Evolutionary conservation across 2,329 filamentous ascomycete species (phyloP).

Genomic region (Exophiala viscosa): DNA sequence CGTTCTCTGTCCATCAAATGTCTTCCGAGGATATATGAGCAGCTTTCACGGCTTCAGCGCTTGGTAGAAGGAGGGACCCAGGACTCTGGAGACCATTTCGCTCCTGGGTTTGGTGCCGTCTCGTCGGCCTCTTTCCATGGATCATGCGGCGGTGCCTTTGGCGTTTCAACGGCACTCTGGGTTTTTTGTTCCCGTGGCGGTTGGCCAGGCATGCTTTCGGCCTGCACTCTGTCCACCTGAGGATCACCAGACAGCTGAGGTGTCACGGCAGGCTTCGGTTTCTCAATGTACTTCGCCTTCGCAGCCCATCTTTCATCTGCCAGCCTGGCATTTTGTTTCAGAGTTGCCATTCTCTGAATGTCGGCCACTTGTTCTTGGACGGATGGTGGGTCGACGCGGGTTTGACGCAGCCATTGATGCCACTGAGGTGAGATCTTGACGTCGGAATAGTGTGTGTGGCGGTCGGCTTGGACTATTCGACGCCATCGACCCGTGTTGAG

Average conservation of each 20-base stretch:
- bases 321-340: constrained; percentile 57
- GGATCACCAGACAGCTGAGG: constrained; percentile 9
- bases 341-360: constrained; percentile 52
- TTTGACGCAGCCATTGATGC: constrained; percentile 66
- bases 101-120: constrained; percentile 14
- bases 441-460: constrained; percentile 54
- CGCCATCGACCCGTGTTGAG: constrained; percentile 53
- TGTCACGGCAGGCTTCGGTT: constrained; percentile 40
- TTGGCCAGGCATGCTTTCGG: constrained; percentile 1
- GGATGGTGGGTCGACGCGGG: constrained; percentile 53
- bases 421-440: constrained; percentile 62
- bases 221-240: not conserved
- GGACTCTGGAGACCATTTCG: constrained; percentile 15
- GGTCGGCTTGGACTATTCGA: constrained; percentile 56
- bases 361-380: constrained; percentile 59
- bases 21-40: not conserved
- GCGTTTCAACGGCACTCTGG: constrained; percentile 2
- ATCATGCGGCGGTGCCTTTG: not conserved
- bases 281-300: constrained; percentile 57
- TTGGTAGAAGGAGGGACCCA: constrained; percentile 17
- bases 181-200: constrained; percentile 4
- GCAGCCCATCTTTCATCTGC: constrained; percentile 61
- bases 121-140: constrained; percentile 3
- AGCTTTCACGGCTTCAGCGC: constrained; percentile 7
- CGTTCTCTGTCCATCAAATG: too few relatives aligned